Base-by-base conservation (phyloP, 495 filamentous ascomycete genomes). In the Talaromyces proteolyticus region DNA sequence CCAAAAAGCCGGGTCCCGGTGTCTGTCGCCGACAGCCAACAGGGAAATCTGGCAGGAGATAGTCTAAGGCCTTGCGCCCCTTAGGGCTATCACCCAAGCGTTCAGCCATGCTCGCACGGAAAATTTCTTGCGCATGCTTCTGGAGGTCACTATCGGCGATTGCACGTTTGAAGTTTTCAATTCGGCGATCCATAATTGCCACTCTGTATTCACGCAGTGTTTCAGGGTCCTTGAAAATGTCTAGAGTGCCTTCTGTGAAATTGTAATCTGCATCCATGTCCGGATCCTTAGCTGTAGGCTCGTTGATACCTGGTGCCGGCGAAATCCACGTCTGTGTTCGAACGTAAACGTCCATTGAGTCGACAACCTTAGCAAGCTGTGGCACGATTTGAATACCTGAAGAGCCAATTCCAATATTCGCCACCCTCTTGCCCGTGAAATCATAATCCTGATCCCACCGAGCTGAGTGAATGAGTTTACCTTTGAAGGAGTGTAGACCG, bases 381-480 rank as follows among this genome's bases (percentile, higher is more conserved):
- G 81, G 79, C 3, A 83, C 66, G 7, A 85, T 69, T 55, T 86
- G 82, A 18, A 68, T 60, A 1, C 59, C 65, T 7, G 67, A 72
- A 6, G 62, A 65, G 26, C 77, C 76, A 63, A 54, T 74, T 0
- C 65, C 59, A 2, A 59, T 65, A 18, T 63, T 58, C 4, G 73
- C 76, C 3, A 78, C 53, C 1, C 61, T 56, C 41, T 79, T 65
- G 64, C 40, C 40, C 17, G 75, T 78, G 53, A 84, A 84, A 22
- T 65, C 69, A 14, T 68, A 63, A 26, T 84, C 82, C 57, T 84
- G 78, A 34, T 75, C 73, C 74, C 76, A 85, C 2, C 52, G 38
- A 0, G 80, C 81, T 44, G 68, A 78, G 52, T 85, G 81, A 42
- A 81, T 51, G n/a, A 78, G 47, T 51, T 73, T 70, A 0, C 81